Base-by-base conservation (phyloP, 169 alveolate species). In the Theileria annulata region DNA sequence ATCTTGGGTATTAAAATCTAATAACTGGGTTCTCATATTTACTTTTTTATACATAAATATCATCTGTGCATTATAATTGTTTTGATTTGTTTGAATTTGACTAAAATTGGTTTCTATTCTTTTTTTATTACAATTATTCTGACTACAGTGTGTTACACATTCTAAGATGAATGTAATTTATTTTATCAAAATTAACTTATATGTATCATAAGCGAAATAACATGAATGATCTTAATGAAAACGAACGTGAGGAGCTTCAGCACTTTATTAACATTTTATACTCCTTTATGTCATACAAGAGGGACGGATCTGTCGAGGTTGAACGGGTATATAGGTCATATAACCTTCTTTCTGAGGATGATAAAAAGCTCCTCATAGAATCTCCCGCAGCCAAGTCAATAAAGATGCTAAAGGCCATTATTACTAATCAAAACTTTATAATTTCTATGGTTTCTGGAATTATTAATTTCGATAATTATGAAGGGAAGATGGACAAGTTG, bases 191-290 rank as follows among this genome's bases (percentile, higher is more conserved):
- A 25, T 25, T 25, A 56, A 56, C 66, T 23, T 56, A 25, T 21
- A 56, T 9, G 66, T 56, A 25, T 23, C 66, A 56, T 25, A 21
- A 56, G 35, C 23, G 8, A 8, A 27, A 6, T 62, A 42, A n/a
- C 35, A 82, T 75, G 86, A 84, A 82, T 15, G 0, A 12, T 3
- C 51, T 80, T 42, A 12, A 74, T 27, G 42, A 59, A 42, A 66
- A 49, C 5, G 88, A 2, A 33, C 71, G 85, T 9, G 85, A 82
- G 68, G 90, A 84, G 35, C 71, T 47, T 71, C 83, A 84, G 66
- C 87, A 77, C 83, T 84, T 77, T 63, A 71, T 84, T 48, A 84
- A 84, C 71, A 81, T 84, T 4, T 59, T 76, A 23, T 84, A 77
- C 54, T 54, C 90, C 17, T 77, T 71, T 64, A 75, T 84, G 51